Base-by-base conservation (phyloP, 2,329 filamentous ascomycete genomes). In the Claviceps sp. region DNA sequence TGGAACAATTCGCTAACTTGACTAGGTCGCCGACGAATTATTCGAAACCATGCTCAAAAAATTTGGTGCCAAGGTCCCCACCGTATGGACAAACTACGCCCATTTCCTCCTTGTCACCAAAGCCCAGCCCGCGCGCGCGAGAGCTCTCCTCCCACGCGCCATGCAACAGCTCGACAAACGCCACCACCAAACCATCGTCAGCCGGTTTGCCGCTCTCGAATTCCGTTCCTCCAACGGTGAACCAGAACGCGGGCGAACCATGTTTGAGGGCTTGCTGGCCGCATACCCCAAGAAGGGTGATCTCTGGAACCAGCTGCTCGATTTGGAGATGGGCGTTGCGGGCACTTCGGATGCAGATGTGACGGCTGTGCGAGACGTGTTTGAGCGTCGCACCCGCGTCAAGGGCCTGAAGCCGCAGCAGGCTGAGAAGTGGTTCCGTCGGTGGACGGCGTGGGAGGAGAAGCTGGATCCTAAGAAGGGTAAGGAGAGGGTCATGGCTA, bases 41-140 rank as follows among this genome's bases (percentile, higher is more conserved):
- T 97, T 96, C 72, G 85, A 93, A 66, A 72, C 76, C 42, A 87
- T 95, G 69, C 74, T 87, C 61, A 94, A 93, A 73, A 96, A 94
- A 71, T 90, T 89, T 54, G 88, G 93, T 63, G 85, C 85, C 56
- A 82, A 84, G 58, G 81, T 84, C 5, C 84, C 87, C 9, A 79
- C 83, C 50, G 82, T 96, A 59, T 98, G 90, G 88, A 76, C 85
- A 68, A 96, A 97, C 73, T 97, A 96, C 69, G 91, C 90, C 24
- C 85, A 86, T 61, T 97, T 96, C 77, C 76, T 98, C 52, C 85
- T 95, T 70, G 82, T 85, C 54, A 86, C 81, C 1, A 71, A 80
- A 54, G 74, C 78, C 53, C 77, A 84, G 11, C 79, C 89, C 1
- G 84, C 84, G n/a, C 80, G 83, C 7, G 87, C 84, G 3, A 84